Evolutionary conservation across 805 yeast genomes (phyloP).

Genomic region (Pichia rugopelliculosa): DNA sequence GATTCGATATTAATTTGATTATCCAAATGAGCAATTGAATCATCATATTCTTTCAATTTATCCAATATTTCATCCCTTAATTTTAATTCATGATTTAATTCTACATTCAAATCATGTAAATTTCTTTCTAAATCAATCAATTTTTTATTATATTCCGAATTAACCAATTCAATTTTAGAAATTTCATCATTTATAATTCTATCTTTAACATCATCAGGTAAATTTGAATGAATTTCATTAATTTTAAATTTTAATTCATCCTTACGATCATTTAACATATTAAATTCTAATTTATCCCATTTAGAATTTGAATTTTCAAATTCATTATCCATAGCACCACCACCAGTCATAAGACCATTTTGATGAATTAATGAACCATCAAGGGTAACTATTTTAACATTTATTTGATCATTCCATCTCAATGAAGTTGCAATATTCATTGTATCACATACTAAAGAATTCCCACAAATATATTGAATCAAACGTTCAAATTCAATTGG

Average conservation of each 20-base stretch:
- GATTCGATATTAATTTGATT: constrained; percentile 21
- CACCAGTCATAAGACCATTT: constrained; percentile 92
- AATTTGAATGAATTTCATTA: constrained; percentile 35
- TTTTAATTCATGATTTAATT: constrained; percentile 41
- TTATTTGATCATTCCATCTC: constrained; percentile 56
- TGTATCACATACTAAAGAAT: constrained; percentile 69
- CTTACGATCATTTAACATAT: constrained; percentile 42
- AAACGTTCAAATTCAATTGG: constrained; percentile 68
- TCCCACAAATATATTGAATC: constrained; percentile 70
- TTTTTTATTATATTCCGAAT: constrained; percentile 25
- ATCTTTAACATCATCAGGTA: constrained; percentile 49
- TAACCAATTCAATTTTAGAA: constrained; percentile 33
- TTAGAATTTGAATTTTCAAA: constrained; percentile 41
- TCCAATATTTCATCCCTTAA: constrained; percentile 18
- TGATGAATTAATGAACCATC: constrained; percentile 82
- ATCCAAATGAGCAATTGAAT: constrained; percentile 20
- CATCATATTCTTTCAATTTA: constrained; percentile 10
- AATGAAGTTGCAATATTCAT: constrained; percentile 61
- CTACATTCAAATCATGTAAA: constrained; percentile 33
- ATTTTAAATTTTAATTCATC: constrained; percentile 41
- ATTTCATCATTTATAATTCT: constrained; percentile 52
- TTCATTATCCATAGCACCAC: too few species aligned
- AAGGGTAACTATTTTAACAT: constrained; percentile 65
- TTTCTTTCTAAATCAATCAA: constrained; percentile 21
- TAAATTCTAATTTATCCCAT: constrained; percentile 71